Conservation (phyloP, 1,284 basidiomycete species). For the Moniliophthora roreri region DNA sequence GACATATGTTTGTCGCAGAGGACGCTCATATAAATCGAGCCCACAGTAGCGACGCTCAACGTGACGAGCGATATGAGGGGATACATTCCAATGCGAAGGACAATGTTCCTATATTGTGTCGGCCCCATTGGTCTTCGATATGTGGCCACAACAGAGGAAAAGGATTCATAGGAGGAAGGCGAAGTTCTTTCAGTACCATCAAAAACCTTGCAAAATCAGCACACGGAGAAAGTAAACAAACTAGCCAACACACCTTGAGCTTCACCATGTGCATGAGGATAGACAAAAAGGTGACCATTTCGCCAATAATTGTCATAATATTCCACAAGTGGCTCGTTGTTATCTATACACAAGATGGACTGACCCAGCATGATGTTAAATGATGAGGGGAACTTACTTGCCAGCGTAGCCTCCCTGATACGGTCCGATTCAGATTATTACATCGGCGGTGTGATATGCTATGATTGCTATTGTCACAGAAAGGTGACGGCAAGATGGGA, state of each 20-base stretch:
- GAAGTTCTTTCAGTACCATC: too few species aligned
- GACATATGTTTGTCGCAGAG: too few species aligned
- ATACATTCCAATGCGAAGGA: background rate
- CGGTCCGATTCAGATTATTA: background rate
- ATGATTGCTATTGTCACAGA: background rate
- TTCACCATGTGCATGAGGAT: background rate
- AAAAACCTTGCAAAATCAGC: background rate
- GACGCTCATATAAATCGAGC: background rate
- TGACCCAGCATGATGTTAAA: too few species aligned
- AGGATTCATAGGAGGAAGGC: too few species aligned
- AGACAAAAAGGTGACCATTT: background rate
- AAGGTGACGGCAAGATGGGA: background rate
- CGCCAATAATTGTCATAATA: background rate
- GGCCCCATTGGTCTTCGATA: background rate
- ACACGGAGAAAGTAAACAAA: background rate
- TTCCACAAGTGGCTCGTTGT: background rate
- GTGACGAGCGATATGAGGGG: background rate
- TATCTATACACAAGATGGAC: too few species aligned
- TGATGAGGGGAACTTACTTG: background rate
- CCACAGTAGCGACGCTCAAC: background rate
- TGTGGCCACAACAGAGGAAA: background rate
- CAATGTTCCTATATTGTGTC: background rate
- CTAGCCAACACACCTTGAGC: background rate
- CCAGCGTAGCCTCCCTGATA: background rate
- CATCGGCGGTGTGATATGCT: too few species aligned